phyloP scores from a whole-genome alignment of 2,329 filamentous ascomycete species.

The Ophiognomonia clavigignenti-juglandacearum region DNA sequence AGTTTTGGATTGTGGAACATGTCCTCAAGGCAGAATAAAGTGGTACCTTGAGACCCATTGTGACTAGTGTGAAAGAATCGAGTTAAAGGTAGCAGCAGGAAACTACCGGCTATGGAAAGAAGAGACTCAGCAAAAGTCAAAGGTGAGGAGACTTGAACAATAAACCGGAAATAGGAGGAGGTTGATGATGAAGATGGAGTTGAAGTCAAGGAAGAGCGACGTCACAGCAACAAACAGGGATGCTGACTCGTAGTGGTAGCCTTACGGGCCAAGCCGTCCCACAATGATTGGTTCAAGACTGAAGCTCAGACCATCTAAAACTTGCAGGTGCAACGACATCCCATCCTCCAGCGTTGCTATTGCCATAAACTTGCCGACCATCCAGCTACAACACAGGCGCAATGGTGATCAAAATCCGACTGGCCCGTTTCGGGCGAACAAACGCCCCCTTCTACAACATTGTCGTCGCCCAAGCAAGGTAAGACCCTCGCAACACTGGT shows the following conservation, averaged over 20 bases:
- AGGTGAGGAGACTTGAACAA: too few relatives aligned
- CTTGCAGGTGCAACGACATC: constrained; percentile 4
- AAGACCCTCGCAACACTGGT: too few relatives aligned
- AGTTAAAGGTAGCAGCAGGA: not conserved
- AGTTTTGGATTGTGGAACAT: too few relatives aligned
- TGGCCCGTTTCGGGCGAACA: constrained; percentile 86
- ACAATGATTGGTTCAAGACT: constrained; percentile 2
- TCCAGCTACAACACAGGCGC: constrained; percentile 1
- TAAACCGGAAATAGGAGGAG: not conserved
- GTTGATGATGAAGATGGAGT: not conserved
- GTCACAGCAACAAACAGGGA: constrained; percentile 1
- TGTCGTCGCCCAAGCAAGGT: constrained; percentile 89
- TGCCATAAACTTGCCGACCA: not conserved
- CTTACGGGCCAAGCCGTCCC: not conserved
- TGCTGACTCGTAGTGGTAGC: too few relatives aligned
- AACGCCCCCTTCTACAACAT: constrained; percentile 97
- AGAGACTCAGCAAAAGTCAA: not conserved
- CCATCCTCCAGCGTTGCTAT: not conserved
- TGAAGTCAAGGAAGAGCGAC: not conserved
- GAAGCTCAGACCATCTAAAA: constrained; percentile 13
- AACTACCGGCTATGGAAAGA: not conserved
- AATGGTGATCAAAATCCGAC: constrained; percentile 92
- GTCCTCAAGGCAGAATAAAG: too few relatives aligned
- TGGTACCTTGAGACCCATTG: constrained; percentile 32
- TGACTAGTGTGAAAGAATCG: not conserved